Evolutionary conservation across 2,329 filamentous ascomycete genomes (phyloP), one percentile per base, ranked within the genome.

Genomic region (Colletotrichum liriopes): DNA sequence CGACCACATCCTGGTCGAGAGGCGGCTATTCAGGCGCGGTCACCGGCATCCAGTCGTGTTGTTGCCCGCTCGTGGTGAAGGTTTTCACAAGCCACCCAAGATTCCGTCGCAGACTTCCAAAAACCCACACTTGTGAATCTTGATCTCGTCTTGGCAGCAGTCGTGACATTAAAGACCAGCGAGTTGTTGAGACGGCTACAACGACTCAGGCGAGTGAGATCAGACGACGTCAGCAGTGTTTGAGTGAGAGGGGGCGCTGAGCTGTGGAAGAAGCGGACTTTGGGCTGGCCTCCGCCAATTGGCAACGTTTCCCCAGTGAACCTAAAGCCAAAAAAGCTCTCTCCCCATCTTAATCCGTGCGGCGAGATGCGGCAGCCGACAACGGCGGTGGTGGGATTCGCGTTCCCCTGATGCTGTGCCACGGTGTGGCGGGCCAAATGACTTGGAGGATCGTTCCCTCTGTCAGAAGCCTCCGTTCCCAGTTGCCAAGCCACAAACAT

Each of bases 1-100:
- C 20, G n/a, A 20, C 23, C 11, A 29, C n/a, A 20, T 11, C 51
- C 52, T 49, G 14, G 20, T 37, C 52, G 23, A 56, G 12, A 65
- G 65, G 65, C 70, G 70, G 69, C 70, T 70, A 65, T 65, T 29
- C 45, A 70, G 60, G 37, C 70, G 70, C 70, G 59, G 26, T 6
- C 32, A 29, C 12, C n/a, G n/a, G 45, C 20, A 23, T 52, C 58
- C 55, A 71, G 63, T 71, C 51, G 16, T 5, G 18, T 56, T 35
- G 39, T n/a, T 35, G 55, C 51, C 51, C 41, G 52, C 43, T 43
- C 58, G n/a, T 45, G 58, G 37, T 32, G 41, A 26, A 58, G 26
- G 47, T 26, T 56, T 32, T 41, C 39, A 58, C 41, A 58, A 68
- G 65, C 65, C 58, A 71, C 65, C 23, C 49, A 32, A 55, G 37